A percentile compares a stretch with the other conserved stretches of the same genome.
Evolutionary conservation across 352 stramenopile species (phyloP).

Genomic region (Phytophthora hibernalis): DNA sequence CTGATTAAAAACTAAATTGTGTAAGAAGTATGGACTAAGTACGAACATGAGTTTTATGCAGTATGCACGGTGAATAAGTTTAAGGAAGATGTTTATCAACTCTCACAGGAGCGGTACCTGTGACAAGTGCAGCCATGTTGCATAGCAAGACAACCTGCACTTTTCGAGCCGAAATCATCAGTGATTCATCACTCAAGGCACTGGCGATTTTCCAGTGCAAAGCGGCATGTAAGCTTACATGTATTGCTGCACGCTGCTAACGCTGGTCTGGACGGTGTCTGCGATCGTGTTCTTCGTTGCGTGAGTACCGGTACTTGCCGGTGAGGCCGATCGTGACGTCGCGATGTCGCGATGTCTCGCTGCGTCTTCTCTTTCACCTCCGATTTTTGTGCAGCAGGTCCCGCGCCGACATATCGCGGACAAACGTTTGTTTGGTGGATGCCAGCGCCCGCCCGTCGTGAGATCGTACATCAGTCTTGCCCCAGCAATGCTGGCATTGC

Average conservation of each 20-base stretch:
- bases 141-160: constrained; percentile 29
- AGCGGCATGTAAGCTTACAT: too few relatives aligned
- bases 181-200: not conserved
- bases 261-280: not conserved
- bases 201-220: too few relatives aligned
- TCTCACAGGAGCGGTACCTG: constrained; percentile 13
- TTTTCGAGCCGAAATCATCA: constrained; percentile 6
- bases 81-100: not conserved
- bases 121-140: constrained; percentile 34
- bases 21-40: not conserved
- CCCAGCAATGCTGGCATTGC: too few relatives aligned
- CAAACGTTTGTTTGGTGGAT: constrained; percentile 9
- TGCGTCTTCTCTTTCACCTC: constrained; percentile 14
- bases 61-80: not conserved
- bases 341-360: not conserved
- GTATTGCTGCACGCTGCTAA: too few relatives aligned
- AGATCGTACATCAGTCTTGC: constrained; percentile 1
- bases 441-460: not conserved
- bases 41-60: not conserved
- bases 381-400: constrained; percentile 13
- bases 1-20: too few relatives aligned
- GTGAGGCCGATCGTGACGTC: not conserved
- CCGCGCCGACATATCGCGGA: constrained; percentile 19
- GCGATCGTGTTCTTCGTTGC: not conserved
- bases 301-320: too few relatives aligned